phyloP scores from a whole-genome alignment of 2,329 filamentous ascomycete species.

The Cladophialophora yegresii region DNA sequence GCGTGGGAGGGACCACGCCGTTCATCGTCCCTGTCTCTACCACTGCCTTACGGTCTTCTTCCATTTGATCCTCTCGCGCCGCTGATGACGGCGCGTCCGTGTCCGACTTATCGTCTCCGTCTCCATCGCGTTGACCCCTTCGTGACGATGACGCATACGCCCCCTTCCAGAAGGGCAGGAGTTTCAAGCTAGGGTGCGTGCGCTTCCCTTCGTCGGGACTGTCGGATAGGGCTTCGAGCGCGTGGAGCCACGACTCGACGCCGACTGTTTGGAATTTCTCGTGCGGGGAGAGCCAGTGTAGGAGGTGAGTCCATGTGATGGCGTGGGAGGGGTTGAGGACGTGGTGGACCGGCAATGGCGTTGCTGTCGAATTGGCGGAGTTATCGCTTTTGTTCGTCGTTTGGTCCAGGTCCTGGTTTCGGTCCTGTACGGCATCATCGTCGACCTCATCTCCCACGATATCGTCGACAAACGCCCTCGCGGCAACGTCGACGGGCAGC shows the following conservation, averaged over 20 bases:
- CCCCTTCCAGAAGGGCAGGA: slow-evolving; percentile 55
- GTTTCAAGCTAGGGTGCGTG: slow-evolving; percentile 52
- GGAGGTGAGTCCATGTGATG: slow-evolving; percentile 17
- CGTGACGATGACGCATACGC: slow-evolving; percentile 42
- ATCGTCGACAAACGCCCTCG: slow-evolving; percentile 41
- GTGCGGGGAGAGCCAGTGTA: slow-evolving; percentile 9
- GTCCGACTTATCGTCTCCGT: too few species aligned
- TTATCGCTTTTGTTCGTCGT: not conserved
- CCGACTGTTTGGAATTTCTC: slow-evolving; percentile 44
- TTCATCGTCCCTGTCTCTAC: too few species aligned
- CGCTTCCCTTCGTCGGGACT: slow-evolving; percentile 40
- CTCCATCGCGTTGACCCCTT: too few species aligned
- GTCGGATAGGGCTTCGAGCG: slow-evolving; percentile 42
- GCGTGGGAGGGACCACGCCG: not conserved
- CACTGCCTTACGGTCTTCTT: not conserved
- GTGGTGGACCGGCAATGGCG: slow-evolving; percentile 47
- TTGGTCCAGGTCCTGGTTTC: not conserved
- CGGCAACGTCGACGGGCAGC: slow-evolving; percentile 50
- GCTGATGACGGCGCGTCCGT: too few species aligned
- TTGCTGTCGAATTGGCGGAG: not conserved
- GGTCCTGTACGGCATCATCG: not conserved
- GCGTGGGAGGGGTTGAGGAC: slow-evolving; percentile 51
- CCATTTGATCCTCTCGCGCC: too few species aligned
- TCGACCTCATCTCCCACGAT: not conserved
- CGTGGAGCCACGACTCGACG: slow-evolving; percentile 48